Evolutionary conservation across 768 basidiomycete genomes (phyloP), one percentile per base, ranked within the genome.

Genomic region (Tulasnella sp.): DNA sequence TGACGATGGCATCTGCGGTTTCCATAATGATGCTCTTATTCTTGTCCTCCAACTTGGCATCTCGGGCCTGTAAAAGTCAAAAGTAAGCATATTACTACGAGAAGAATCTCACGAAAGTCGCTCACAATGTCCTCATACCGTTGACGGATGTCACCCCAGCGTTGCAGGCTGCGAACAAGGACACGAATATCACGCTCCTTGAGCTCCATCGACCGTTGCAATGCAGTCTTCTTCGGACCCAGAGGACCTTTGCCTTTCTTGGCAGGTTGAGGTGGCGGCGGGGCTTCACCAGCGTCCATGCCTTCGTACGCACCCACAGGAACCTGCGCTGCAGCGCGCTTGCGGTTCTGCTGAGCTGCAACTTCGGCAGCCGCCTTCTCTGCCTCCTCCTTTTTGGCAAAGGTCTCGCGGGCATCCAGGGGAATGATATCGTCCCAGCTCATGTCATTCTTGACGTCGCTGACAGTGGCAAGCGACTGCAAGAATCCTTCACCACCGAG

Each of bases 401-500:
- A 81, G 69, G 81, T 84, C 70, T 85, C 83, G 4, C 96, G 85
- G 67, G 92, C 92, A 23, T 94, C 92, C 8, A 87, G 70, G 17
- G 96, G 96, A 66, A 99, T 98, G 71, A 99, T 98, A 63, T 98
- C 96, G 69, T 99, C 96, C 96, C 96, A 99, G 67, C 72, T 91
- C 83, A 95, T 92, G 73, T 98, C 95, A 69, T 93, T 91, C 79
- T 97, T 98, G 69, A 99, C 84, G 70, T 99, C 96, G 71, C 92
- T 96, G 65, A 98, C 90, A 51, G 85, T 85, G 21, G 95, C 94
- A 70, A 98, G 95, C 64, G 89, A 86, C 24, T 93, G 85, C 55
- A 99, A 79, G 81, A 99, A 99, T 60, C 86, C 84, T 75, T 97
- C 92, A 51, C 96, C 96, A 71, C 96, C 96, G n/a, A 96, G 80